A percentile compares a stretch with the other conserved stretches of the same genome.
phyloP scores from a whole-genome alignment of 176 grass and related monocot species.

The Hordeum vulgare region DNA sequence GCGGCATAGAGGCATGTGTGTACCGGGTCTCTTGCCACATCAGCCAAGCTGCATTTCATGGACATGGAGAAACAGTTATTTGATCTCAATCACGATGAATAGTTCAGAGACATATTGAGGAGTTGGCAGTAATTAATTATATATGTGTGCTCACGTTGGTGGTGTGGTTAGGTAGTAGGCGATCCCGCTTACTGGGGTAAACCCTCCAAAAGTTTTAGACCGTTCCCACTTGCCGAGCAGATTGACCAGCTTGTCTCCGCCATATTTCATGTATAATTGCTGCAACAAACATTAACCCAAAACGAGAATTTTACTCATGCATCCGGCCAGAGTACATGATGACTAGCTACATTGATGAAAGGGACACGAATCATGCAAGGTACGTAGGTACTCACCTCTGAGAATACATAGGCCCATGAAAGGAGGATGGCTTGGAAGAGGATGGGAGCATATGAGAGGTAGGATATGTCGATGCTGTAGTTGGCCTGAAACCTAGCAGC shows the following conservation, averaged over 20 bases:
- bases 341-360: neutral
- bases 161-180: neutral
- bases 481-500: neutral
- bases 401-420: neutral
- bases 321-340: neutral
- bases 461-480: neutral
- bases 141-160: neutral
- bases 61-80: no score
- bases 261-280: neutral
- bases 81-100: no score
- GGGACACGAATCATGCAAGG: neutral
- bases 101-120: no score
- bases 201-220: neutral
- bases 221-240: neutral
- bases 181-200: neutral
- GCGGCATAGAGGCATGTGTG: neutral
- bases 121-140: neutral
- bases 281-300: neutral
- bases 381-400: neutral
- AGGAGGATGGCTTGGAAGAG: neutral
- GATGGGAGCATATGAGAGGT: neutral
- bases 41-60: neutral
- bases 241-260: neutral
- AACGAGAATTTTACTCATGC: neutral
- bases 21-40: neutral